Evolutionary conservation across 2,329 filamentous ascomycete genomes (phyloP).

Genomic region (Aciculosporium take): DNA sequence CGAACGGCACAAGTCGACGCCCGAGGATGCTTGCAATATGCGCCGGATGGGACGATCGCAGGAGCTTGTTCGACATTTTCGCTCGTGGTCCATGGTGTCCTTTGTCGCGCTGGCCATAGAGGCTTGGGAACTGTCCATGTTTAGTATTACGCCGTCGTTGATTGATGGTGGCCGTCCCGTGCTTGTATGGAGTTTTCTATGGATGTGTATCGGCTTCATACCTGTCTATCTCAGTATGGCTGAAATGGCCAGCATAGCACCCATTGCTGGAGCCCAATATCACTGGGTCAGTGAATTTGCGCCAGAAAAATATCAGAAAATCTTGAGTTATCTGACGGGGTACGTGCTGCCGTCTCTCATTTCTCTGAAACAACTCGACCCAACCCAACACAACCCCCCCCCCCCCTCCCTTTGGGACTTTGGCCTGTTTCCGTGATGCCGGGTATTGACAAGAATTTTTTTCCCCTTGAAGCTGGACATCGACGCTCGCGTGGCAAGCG

Average conservation of each 20-base stretch:
- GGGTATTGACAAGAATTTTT: neutral
- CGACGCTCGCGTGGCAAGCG: constrained; percentile 9
- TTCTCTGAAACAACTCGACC: too few relatives aligned
- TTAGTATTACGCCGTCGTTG: constrained; percentile 2
- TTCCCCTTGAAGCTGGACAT: constrained; percentile 6
- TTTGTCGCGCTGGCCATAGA: constrained; percentile 3
- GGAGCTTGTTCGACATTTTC: constrained; percentile 5
- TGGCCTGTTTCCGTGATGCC: too few relatives aligned
- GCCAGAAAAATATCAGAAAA: constrained; percentile 3
- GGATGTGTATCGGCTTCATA: constrained; percentile 4
- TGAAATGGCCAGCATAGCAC: constrained; percentile 9
- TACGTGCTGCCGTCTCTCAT: neutral
- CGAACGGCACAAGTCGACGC: constrained; percentile 1
- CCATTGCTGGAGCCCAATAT: constrained; percentile 11
- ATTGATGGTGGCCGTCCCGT: constrained; percentile 3
- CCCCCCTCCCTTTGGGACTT: too few relatives aligned
- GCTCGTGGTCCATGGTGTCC: constrained; percentile 3
- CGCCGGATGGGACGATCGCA: constrained; percentile 5
- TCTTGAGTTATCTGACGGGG: constrained; percentile 5
- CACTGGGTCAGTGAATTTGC: constrained; percentile 9
- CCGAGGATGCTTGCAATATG: constrained; percentile 5
- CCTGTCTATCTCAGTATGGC: constrained; percentile 8
- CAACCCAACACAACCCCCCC: too few relatives aligned
- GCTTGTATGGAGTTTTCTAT: constrained; percentile 2
- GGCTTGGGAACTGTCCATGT: constrained; percentile 3